Evolutionary conservation across 1,139 yeast species (phyloP).

Genomic region (Blastobotrys buckinghamii): DNA sequence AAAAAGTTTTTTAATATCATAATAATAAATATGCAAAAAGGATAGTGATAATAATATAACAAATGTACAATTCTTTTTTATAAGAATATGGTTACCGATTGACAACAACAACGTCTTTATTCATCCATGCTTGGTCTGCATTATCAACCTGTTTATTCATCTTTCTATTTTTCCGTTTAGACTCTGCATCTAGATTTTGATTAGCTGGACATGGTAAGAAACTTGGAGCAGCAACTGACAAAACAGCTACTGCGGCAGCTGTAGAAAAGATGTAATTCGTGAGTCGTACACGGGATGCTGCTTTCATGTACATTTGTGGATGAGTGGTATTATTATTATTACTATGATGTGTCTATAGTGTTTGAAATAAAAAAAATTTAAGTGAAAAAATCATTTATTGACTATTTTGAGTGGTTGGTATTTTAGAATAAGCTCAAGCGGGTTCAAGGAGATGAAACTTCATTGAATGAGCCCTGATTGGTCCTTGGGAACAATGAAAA

Average conservation of each 20-base stretch:
- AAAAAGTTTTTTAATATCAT: too few relatives aligned
- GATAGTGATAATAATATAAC: too few relatives aligned
- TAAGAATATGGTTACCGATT: too few relatives aligned
- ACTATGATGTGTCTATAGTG: too few relatives aligned
- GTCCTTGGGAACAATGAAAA: background rate
- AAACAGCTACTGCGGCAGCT: constrained; percentile 66
- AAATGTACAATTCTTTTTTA: too few relatives aligned
- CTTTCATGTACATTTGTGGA: constrained; percentile 37
- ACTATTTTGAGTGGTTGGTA: too few relatives aligned
- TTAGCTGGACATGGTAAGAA: constrained; percentile 74
- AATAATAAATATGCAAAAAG: too few relatives aligned
- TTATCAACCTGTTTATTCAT: constrained; percentile 6
- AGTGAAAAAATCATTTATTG: too few relatives aligned
- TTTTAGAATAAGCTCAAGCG: too few relatives aligned
- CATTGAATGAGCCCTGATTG: background rate
- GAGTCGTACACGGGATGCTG: constrained; percentile 49
- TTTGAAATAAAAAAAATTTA: too few relatives aligned
- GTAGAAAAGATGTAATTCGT: constrained; percentile 67
- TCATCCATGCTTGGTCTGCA: background rate
- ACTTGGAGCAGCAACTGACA: constrained; percentile 65
- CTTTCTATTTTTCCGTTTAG: constrained; percentile 8
- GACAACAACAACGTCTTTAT: constrained; percentile 3
- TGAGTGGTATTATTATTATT: too few relatives aligned
- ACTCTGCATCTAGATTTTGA: constrained; percentile 21
- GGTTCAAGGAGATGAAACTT: too few relatives aligned